Percentiles rank a stretch among this genome's conserved stretches.
phyloP scores from a whole-genome alignment of 2,329 filamentous ascomycete species.

The Exophiala spinifera region DNA sequence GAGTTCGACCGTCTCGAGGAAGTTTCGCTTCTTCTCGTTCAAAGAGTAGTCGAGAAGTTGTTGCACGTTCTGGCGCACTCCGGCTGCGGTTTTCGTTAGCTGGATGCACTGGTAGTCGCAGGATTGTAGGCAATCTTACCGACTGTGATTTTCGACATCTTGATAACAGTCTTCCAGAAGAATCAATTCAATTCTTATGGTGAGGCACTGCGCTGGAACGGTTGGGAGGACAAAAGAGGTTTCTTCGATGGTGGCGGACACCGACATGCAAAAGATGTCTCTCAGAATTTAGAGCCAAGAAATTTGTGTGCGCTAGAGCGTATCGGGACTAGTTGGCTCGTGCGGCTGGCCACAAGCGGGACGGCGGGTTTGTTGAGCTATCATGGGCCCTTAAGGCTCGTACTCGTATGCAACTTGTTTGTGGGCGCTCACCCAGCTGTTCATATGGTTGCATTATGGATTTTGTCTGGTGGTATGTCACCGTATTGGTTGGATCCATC shows the following conservation, averaged over 20 bases:
- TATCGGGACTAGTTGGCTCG: background rate
- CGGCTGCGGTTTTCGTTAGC: slow-evolving; percentile 53
- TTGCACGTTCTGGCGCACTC: slow-evolving; percentile 92
- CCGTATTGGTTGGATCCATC: background rate
- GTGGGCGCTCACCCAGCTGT: too few relatives aligned
- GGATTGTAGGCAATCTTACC: slow-evolving; percentile 38
- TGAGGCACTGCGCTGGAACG: slow-evolving; percentile 56
- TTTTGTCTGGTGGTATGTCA: background rate
- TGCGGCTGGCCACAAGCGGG: too few relatives aligned
- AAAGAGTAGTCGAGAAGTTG: slow-evolving; percentile 92
- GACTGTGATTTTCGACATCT: slow-evolving; percentile 59
- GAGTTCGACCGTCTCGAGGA: slow-evolving; percentile 81
- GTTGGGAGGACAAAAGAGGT: slow-evolving; percentile 1
- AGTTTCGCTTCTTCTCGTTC: slow-evolving; percentile 97
- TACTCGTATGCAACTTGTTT: too few relatives aligned
- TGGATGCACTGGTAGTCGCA: background rate
- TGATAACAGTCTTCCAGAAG: slow-evolving; percentile 81
- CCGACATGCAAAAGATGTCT: slow-evolving; percentile 5
- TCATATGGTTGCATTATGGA: background rate
- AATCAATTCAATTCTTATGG: slow-evolving; percentile 66
- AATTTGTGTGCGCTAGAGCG: background rate
- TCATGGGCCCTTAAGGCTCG: too few relatives aligned
- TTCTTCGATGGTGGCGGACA: background rate
- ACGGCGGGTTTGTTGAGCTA: too few relatives aligned
- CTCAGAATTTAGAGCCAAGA: slow-evolving; percentile 4